Percentiles rank a stretch among this genome's conserved stretches.
Evolutionary conservation across 164 flowering plant species (phyloP).

Genomic region (Kalanchoe fedtschenkoi): DNA sequence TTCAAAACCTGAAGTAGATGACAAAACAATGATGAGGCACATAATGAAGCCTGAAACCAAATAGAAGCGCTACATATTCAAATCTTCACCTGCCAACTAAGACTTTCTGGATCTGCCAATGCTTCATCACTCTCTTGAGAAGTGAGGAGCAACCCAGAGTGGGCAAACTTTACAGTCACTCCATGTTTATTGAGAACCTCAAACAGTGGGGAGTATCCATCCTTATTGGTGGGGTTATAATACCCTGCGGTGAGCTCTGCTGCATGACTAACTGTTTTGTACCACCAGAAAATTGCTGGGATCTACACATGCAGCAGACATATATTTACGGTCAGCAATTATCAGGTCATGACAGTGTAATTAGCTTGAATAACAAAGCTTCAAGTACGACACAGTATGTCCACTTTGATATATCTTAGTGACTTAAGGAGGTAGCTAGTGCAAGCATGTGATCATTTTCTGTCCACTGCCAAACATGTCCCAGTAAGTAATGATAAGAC

Average conservation of each 20-base stretch:
- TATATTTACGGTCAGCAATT: background rate
- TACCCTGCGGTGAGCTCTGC: conserved; percentile 88
- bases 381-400: no score
- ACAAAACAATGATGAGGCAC: background rate
- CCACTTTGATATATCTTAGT: no score
- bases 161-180: conserved; percentile 48
- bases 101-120: conserved; percentile 61
- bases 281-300: conserved; percentile 90
- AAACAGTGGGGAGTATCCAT: conserved; percentile 64
- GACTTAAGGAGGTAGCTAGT: no score
- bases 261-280: conserved; percentile 83
- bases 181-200: conserved; percentile 54
- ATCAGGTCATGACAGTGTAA: background rate
- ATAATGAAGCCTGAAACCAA: background rate
- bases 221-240: conserved; percentile 67
- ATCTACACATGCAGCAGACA: conserved; percentile 38
- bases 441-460: no score
- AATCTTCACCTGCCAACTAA: conserved; percentile 65
- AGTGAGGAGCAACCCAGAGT: conserved; percentile 25
- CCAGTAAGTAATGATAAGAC: no score
- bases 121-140: conserved; percentile 36
- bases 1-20: conserved; percentile 41
- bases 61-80: background rate
- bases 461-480: no score
- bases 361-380: background rate